Conservation (phyloP, 306 rosid genomes). For the Carpinus viminea region DNA sequence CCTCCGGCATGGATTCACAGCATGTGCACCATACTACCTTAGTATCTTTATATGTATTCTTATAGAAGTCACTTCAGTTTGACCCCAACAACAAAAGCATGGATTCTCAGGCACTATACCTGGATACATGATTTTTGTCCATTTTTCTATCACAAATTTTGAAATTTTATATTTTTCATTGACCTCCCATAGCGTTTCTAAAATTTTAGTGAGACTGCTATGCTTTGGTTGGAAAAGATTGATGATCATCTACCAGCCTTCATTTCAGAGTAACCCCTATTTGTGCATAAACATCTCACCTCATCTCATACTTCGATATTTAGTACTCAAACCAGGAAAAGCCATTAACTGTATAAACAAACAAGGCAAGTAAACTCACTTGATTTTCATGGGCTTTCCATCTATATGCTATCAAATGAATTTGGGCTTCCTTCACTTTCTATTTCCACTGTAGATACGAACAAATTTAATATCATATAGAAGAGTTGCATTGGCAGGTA, state of each 20-base stretch:
- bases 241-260: not conserved
- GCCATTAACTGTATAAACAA: not conserved
- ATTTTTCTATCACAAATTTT: conserved; percentile 4
- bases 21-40: not conserved
- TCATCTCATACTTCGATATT: not conserved
- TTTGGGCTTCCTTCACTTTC: conserved; percentile 43
- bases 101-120: not conserved
- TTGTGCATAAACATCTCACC: not conserved
- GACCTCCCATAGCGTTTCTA: not conserved
- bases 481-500: conserved; percentile 91
- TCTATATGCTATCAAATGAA: conserved; percentile 19
- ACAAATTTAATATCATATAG: conserved; percentile 75
- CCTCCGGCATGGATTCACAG: not conserved
- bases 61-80: not conserved
- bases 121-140: not conserved
- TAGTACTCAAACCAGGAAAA: conserved; percentile 7
- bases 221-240: conserved; percentile 10
- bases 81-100: not conserved
- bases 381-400: conserved; percentile 28
- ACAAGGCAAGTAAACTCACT: conserved; percentile 36
- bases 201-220: not conserved
- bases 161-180: not conserved
- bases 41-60: not conserved
- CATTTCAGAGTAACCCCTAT: not conserved
- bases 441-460: conserved; percentile 78